Percentiles rank a stretch among this genome's conserved stretches.
phyloP scores from a whole-genome alignment of 345 rosid species.

The Mercurialis annua region DNA sequence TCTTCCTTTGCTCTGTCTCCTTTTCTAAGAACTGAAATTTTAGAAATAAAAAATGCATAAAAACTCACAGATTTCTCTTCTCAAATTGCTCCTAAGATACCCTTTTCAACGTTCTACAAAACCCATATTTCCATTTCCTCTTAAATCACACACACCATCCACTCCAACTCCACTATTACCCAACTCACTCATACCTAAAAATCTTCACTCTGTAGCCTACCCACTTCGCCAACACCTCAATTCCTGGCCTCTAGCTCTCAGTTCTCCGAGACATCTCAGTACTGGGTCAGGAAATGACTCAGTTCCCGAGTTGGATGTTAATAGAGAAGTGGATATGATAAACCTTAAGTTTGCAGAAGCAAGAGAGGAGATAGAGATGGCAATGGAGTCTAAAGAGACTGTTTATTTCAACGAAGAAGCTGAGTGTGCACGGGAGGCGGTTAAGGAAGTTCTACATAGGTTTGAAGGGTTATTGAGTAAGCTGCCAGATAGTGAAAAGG shows the following conservation, averaged over 20 bases:
- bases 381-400: constrained; percentile 94
- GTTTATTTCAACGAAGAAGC: constrained; percentile 93
- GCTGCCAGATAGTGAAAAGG: constrained; percentile 54
- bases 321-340: constrained; percentile 72
- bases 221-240: constrained; percentile 10
- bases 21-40: neutral
- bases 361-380: constrained; percentile 97
- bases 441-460: constrained; percentile 60
- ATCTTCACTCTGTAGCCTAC: constrained; percentile 3
- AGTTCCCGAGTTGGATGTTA: constrained; percentile 40
- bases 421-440: constrained; percentile 78
- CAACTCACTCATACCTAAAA: constrained; percentile 19
- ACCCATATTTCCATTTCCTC: constrained; percentile 18
- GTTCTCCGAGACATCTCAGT: constrained; percentile 30
- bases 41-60: constrained; percentile 31
- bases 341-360: constrained; percentile 96
- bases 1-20: neutral
- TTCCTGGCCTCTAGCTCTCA: neutral
- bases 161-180: constrained; percentile 17
- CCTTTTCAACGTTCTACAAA: constrained; percentile 25
- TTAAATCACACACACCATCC: neutral
- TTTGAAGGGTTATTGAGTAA: constrained; percentile 56
- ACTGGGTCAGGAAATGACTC: constrained; percentile 33
- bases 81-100: constrained; percentile 29
- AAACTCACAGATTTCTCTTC: constrained; percentile 36